Base-by-base conservation (phyloP, 345 rosid genomes). In the Firmiana major region DNA sequence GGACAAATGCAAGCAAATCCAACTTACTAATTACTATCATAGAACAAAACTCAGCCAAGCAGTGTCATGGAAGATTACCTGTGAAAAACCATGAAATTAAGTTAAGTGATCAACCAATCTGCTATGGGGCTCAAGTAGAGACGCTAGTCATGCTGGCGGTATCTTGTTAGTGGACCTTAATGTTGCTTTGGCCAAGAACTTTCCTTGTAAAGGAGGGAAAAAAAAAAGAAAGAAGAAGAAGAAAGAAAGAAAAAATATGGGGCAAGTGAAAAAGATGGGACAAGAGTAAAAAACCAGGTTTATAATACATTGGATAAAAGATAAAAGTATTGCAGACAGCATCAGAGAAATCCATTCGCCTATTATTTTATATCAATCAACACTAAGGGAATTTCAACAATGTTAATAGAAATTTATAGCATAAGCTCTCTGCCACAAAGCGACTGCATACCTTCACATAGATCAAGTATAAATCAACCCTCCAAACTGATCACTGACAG, bases 381-480 rank as follows among this genome's bases (percentile, higher is more conserved):
- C 74, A 75, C 71, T 74, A 77, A 34, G 73, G 26, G 40, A 78
- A 51, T 66, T 75, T 60, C 54, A 77, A 72, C 51, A 13, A 58
- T 31, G 24, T 55, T 19, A 64, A 58, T n/a, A 48, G 75, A 81
- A 75, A 76, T 55, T 74, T 43, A 73, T n/a, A 75, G 46, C 75
- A 71, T 54, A 78, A 66, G 79, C 80, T 81, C 78, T 78, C 63
- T 42, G 54, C 72, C 63, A 58, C 75, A 78, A 71, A 69, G 62
- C 75, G 71, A 81, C 80, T 42, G 83, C 95, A 83, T 88, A 89
- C 91, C 90, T 85, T 82, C 60, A 76, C 17, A 79, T 60, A 54
- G 63, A 79, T 76, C 63, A 81, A 77, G 57, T 57, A 72, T 75
- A 78, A 82, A 80, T 72, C 81, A 86, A 84, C 79, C 81, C 79